Evolutionary conservation across 257 asterid species (phyloP).

Genomic region (Lithospermum erythrorhizon): DNA sequence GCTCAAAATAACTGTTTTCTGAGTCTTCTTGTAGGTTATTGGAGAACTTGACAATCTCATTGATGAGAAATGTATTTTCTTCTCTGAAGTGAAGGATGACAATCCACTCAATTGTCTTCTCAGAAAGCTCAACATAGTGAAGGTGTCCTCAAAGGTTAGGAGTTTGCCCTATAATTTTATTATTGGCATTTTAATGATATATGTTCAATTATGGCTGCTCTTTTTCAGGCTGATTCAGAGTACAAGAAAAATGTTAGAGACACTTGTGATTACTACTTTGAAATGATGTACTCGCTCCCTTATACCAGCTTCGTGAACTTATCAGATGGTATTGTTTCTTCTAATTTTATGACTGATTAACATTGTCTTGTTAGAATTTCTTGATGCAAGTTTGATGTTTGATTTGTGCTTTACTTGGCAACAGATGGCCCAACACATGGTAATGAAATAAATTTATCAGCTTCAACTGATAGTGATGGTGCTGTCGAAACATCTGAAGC

Average conservation of each 20-base stretch:
- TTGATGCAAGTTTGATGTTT: neutral
- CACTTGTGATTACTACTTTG: slow-evolving; percentile 41
- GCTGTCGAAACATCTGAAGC: slow-evolving; percentile 1
- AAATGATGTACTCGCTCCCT: slow-evolving; percentile 53
- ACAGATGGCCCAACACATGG: slow-evolving; percentile 18
- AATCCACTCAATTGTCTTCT: slow-evolving; percentile 59
- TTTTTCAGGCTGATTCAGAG: neutral
- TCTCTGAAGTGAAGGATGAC: slow-evolving; percentile 61
- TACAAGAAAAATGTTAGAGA: slow-evolving; percentile 12
- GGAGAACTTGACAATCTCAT: slow-evolving; percentile 23
- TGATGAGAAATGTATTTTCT: slow-evolving; percentile 39
- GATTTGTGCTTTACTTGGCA: no score
- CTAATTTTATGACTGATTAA: slow-evolving; percentile 3
- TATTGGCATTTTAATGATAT: no score
- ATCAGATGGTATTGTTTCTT: slow-evolving; percentile 19
- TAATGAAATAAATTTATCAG: slow-evolving; percentile 38
- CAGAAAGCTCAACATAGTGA: slow-evolving; percentile 24
- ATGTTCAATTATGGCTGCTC: no score
- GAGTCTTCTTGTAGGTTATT: slow-evolving; percentile 18
- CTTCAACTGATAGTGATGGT: slow-evolving; percentile 40
- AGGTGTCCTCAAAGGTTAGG: slow-evolving; percentile 13
- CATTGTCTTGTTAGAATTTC: no score
- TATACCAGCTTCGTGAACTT: slow-evolving; percentile 48
- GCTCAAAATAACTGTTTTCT: no score
- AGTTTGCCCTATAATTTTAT: no score